A percentile compares a stretch with the other conserved stretches of the same genome.
phyloP scores from a whole-genome alignment of 2,329 filamentous ascomycete genomes.

The Fusarium lyarnte region DNA sequence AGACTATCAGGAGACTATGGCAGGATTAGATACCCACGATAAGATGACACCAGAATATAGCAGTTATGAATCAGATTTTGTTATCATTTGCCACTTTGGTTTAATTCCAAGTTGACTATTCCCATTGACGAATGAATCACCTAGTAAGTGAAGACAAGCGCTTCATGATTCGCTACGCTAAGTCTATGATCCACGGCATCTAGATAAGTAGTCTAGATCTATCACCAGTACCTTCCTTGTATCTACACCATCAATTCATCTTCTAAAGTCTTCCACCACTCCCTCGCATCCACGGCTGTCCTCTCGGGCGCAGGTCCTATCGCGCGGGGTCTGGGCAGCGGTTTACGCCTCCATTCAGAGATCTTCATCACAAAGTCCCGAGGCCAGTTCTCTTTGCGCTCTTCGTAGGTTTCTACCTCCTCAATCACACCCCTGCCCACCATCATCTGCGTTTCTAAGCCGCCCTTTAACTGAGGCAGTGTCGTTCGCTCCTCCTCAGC shows the following conservation, averaged over 20 bases:
- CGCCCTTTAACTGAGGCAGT: conserved; percentile 40
- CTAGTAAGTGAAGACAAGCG: not conserved
- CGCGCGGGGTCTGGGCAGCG: conserved; percentile 28
- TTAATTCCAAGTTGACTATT: not conserved
- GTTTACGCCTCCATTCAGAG: conserved; percentile 39
- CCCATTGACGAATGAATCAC: not conserved
- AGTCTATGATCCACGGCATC: not conserved
- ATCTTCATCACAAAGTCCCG: conserved; percentile 33
- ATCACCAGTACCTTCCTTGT: not conserved
- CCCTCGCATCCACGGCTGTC: conserved; percentile 12
- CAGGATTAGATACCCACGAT: conserved; percentile 33
- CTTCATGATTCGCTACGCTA: not conserved
- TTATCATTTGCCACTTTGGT: not conserved
- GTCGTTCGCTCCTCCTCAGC: conserved; percentile 34
- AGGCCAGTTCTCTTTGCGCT: conserved; percentile 37
- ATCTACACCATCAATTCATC: conserved; percentile 45
- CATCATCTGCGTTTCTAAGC: conserved; percentile 12
- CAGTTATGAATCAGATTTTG: not conserved
- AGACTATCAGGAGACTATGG: not conserved
- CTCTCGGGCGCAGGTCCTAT: conserved; percentile 37
- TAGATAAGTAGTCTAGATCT: conserved; percentile 6
- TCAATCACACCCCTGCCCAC: conserved; percentile 22
- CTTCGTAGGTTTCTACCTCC: conserved; percentile 15
- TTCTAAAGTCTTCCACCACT: conserved; percentile 46
- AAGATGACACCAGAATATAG: not conserved